Evolutionary conservation across 352 stramenopile species (phyloP).

Genomic region (Blastocystis hominis): DNA sequence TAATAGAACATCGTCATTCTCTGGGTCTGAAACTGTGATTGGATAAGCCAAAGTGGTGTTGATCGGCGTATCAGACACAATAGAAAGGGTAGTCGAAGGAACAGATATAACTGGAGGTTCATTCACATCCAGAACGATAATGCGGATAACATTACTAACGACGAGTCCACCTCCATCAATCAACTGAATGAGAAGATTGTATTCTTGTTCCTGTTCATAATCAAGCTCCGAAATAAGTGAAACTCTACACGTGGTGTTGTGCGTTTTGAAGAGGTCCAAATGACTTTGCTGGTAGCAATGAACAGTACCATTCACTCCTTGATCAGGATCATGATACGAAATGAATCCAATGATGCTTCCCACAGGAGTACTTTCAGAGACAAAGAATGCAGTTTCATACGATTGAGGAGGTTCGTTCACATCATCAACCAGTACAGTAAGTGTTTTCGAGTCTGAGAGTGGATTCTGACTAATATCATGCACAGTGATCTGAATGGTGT

Average conservation of each 20-base stretch:
- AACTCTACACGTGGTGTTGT: background rate
- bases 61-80: background rate
- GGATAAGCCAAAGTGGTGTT: background rate
- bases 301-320: background rate
- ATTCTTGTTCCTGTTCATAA: background rate
- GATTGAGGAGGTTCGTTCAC: background rate
- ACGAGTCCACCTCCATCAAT: background rate
- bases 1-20: background rate
- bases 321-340: background rate
- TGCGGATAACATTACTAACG: background rate
- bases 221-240: background rate
- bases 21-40: background rate
- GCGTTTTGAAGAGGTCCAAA: background rate
- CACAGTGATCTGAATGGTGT: background rate
- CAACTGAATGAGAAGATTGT: background rate
- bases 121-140: constrained; percentile 19
- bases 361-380: background rate
- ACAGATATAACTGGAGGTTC: background rate
- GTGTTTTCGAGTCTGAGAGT: background rate
- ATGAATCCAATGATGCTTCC: background rate
- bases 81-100: background rate
- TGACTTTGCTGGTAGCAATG: background rate
- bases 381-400: background rate
- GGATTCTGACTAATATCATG: background rate
- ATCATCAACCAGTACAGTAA: constrained; percentile 14